Percentiles rank a stretch among this genome's conserved stretches.
These are phyloP conservation scores for Adenanthera pavonina DNA, from an alignment of 306 rosid species.

Conservation along the genomic window DNA sequence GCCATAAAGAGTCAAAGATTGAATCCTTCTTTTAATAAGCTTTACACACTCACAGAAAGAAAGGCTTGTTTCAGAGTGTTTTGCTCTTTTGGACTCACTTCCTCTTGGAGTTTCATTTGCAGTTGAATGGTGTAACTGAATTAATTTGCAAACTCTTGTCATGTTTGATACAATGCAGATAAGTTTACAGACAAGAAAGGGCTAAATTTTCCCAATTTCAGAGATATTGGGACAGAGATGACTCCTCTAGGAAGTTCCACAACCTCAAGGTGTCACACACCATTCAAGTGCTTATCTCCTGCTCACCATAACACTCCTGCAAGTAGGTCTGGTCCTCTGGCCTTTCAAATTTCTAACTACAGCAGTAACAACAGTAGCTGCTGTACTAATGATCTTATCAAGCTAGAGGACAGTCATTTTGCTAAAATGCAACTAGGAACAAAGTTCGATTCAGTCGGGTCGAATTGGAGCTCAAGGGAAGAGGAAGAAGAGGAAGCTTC, in stretches of 20 bases:
- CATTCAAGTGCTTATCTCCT: background rate
- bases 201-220: background rate
- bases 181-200: background rate
- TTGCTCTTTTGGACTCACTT: background rate
- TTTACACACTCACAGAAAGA: background rate
- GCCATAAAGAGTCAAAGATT: background rate
- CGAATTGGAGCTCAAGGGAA: conserved; percentile 8
- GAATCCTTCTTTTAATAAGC: background rate
- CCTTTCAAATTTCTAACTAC: background rate
- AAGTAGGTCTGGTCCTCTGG: background rate
- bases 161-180: background rate
- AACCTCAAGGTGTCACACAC: background rate
- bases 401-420: background rate
- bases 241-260: conserved; percentile 13
- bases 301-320: conserved; percentile 8
- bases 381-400: background rate
- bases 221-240: conserved; percentile 9
- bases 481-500: background rate
- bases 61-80: background rate
- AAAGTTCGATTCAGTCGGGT: background rate
- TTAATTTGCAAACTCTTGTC: background rate
- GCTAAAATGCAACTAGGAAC: conserved; percentile 2
- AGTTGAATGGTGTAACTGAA: background rate
- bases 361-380: background rate
- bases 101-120: background rate